Conservation (phyloP, 2,329 filamentous ascomycete species). For the Calcarisporium arbuscula region DNA sequence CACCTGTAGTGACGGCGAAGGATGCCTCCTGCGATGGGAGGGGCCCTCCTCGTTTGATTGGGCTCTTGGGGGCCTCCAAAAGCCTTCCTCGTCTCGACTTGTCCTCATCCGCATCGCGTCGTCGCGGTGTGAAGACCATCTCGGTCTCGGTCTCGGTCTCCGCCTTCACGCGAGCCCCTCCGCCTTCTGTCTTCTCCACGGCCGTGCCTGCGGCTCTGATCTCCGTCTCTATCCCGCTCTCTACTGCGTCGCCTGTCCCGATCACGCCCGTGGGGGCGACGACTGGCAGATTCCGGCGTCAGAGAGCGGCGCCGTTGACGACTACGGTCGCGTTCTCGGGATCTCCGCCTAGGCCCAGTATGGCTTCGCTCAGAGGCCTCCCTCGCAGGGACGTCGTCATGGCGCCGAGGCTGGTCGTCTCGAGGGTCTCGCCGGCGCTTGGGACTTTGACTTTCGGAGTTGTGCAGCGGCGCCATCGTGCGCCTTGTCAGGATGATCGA, state of each 20-base stretch:
- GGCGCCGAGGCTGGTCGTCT: slow-evolving; percentile 8
- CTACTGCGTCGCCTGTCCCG: slow-evolving; percentile 11
- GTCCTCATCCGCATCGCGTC: slow-evolving; percentile 16
- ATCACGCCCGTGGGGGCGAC: slow-evolving; percentile 9
- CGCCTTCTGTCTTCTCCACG: slow-evolving; percentile 21
- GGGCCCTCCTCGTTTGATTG: slow-evolving; percentile 35
- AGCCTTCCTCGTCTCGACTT: slow-evolving; percentile 10
- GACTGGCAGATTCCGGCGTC: slow-evolving; percentile 20
- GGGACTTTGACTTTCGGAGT: slow-evolving; percentile 13
- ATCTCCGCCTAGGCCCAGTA: slow-evolving; percentile 12
- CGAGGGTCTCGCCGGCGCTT: slow-evolving; percentile 6
- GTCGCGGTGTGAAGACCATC: slow-evolving; percentile 10
- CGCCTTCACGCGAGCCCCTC: slow-evolving; percentile 26
- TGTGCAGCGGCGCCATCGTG: slow-evolving; percentile 20
- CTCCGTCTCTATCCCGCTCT: slow-evolving; percentile 4
- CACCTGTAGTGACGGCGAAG: slow-evolving; percentile 48
- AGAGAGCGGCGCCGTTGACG: slow-evolving; percentile 23
- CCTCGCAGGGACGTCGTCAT: no score
- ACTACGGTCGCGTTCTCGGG: slow-evolving; percentile 14
- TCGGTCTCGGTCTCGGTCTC: slow-evolving; percentile 18
- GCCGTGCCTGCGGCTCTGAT: slow-evolving; percentile 15
- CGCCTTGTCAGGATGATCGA: slow-evolving; percentile 9
- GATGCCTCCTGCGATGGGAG: slow-evolving; percentile 55
- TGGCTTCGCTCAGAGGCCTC: no score
- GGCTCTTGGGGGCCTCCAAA: no score